phyloP scores from a whole-genome alignment of 2,329 filamentous ascomycete genomes.

The Plectosphaerella plurivora region DNA sequence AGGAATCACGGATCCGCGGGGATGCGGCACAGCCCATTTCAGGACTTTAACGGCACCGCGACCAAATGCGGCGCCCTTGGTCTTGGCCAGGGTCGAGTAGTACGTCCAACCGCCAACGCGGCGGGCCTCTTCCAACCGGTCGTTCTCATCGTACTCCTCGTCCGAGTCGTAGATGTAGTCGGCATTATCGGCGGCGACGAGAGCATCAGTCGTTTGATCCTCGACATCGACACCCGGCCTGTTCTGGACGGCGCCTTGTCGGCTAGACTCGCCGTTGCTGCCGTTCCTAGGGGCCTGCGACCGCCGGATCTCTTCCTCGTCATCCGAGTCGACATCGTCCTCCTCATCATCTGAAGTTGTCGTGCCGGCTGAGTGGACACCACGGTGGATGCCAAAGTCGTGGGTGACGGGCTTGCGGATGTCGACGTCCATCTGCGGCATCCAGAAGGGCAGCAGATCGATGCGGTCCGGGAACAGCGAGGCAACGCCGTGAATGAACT shows the following conservation, averaged over 20 bases:
- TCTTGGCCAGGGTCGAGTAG: slow-evolving; percentile 53
- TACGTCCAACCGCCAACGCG: slow-evolving; percentile 75
- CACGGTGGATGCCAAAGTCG: slow-evolving; percentile 84
- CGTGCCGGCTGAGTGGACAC: slow-evolving; percentile 68
- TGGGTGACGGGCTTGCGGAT: slow-evolving; percentile 90
- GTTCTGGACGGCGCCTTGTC: slow-evolving; percentile 28
- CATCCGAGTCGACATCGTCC: slow-evolving; percentile 65
- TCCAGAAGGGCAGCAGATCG: slow-evolving; percentile 90
- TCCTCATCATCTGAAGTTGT: slow-evolving; percentile 76
- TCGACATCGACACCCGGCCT: slow-evolving; percentile 62
- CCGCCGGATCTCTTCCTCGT: slow-evolving; percentile 47
- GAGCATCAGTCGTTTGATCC: slow-evolving; percentile 68
- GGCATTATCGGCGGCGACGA: slow-evolving; percentile 52
- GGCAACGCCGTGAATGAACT: slow-evolving; percentile 95
- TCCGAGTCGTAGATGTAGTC: slow-evolving; percentile 91
- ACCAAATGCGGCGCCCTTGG: slow-evolving; percentile 37
- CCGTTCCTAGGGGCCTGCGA: slow-evolving; percentile 15
- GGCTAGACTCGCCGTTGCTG: slow-evolving; percentile 30
- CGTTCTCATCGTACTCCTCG: slow-evolving; percentile 71
- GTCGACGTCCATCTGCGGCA: slow-evolving; percentile 96
- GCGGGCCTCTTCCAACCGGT: slow-evolving; percentile 73
- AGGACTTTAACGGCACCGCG: slow-evolving; percentile 38
- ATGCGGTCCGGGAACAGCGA: slow-evolving; percentile 84
- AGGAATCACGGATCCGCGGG: slow-evolving; percentile 52
- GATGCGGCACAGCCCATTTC: slow-evolving; percentile 49